phyloP scores from a whole-genome alignment of 116 monocot genomes.

The Papilionanthe hybrid region DNA sequence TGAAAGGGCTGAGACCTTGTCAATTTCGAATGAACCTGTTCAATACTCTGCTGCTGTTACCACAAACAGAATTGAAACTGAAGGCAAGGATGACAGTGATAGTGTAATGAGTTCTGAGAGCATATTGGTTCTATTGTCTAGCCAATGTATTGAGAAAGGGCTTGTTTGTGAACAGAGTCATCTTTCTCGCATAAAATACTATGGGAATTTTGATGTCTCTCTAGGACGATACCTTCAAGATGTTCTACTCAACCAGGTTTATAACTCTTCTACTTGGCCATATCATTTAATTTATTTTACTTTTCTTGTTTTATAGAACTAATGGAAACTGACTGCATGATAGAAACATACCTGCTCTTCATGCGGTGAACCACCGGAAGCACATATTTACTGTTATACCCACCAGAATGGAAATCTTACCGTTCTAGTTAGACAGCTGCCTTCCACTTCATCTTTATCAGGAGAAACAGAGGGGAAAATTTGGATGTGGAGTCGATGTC shows the following conservation, averaged over 20 bases:
- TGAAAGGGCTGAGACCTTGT: slow-evolving; percentile 15
- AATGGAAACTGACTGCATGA: background rate
- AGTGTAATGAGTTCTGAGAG: slow-evolving; percentile 54
- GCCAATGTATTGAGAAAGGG: slow-evolving; percentile 41
- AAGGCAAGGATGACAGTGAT: slow-evolving; percentile 33
- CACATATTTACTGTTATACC: slow-evolving; percentile 69
- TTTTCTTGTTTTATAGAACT: background rate
- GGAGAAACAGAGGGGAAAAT: slow-evolving; percentile 70
- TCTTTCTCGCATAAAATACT: slow-evolving; percentile 81
- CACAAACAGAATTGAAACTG: slow-evolving; percentile 3
- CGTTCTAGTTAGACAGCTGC: slow-evolving; percentile 47
- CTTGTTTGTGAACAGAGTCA: slow-evolving; percentile 66
- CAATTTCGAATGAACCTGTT: slow-evolving; percentile 20
- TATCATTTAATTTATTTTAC: background rate
- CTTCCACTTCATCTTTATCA: slow-evolving; percentile 17
- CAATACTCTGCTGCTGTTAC: slow-evolving; percentile 22
- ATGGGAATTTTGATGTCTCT: slow-evolving; percentile 70
- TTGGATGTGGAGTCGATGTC: slow-evolving; percentile 91
- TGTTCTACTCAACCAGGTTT: slow-evolving; percentile 62
- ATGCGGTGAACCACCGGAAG: slow-evolving; percentile 64
- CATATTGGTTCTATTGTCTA: slow-evolving; percentile 73
- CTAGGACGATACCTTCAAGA: slow-evolving; percentile 74
- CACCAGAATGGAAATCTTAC: slow-evolving; percentile 71
- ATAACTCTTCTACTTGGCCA: background rate
- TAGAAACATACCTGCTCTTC: slow-evolving; percentile 58